Base-by-base conservation (phyloP, 495 filamentous ascomycete genomes). In the Aspergillus cavernicola region DNA sequence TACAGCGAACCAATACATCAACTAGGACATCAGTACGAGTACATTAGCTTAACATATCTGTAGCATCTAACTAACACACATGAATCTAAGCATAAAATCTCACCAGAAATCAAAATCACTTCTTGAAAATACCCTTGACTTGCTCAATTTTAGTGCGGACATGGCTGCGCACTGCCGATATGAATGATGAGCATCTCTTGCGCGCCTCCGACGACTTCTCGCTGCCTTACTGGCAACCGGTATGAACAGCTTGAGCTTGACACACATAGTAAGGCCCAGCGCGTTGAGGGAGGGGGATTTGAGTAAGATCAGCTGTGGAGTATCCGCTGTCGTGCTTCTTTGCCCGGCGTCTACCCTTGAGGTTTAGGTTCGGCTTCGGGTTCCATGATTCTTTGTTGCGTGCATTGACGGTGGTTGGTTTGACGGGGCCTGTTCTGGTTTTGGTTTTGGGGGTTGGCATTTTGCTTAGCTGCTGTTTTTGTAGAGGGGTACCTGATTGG, bases 241-340 rank as follows among this genome's bases (percentile, higher is more conserved):
- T 41, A 20, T 29, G 44, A 6, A 2, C 8, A 15, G 20, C n/a
- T 24, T 36, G 24, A 24, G 41, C 13, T 23, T 54, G 50, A 41
- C 37, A 51, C 3, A 35, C n/a, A 38, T 39, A 49, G n/a, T 22
- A 46, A 10, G 26, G 8, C 18, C 36, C 33, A 33, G 42, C 19
- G 22, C 35, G 19, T 9, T 15, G 60, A 18, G 43, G 59, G 18
- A 39, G 15, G n/a, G 60, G 62, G 23, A 67, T 57, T 18, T 53
- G 20, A 1, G 57, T 35, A 33, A 65, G 48, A 26, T 62, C 60
- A 7, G 31, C 39, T 60, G n/a, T n/a, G n/a, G n/a, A n/a, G n/a
- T n/a, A n/a, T n/a, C n/a, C 16, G 15, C 45, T 40, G 24, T 39
- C 42, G 3, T n/a, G 18, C 3, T 22, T 40, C 4, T 4, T 4